Evolutionary conservation across 2,329 filamentous ascomycete genomes (phyloP).

Genomic region (Penicillium hordei): DNA sequence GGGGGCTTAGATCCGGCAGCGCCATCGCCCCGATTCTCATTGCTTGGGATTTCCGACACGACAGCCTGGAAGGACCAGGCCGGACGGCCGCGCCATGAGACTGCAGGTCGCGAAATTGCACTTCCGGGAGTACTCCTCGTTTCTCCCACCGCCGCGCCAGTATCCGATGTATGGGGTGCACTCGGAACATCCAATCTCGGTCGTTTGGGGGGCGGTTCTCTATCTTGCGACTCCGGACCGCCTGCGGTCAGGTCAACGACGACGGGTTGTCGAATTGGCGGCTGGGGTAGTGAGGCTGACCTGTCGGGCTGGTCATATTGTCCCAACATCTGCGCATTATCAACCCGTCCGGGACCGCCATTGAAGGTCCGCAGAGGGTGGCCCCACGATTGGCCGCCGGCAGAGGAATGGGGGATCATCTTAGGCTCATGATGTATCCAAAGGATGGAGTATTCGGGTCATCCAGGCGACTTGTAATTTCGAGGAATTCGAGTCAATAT

Average conservation of each 20-base stretch:
- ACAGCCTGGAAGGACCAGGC: slow-evolving; percentile 42
- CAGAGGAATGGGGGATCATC: slow-evolving; percentile 45
- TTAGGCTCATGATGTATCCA: slow-evolving; percentile 39
- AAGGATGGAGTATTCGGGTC: slow-evolving; percentile 24
- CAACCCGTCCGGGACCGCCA: slow-evolving; percentile 30
- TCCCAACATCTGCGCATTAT: slow-evolving; percentile 25
- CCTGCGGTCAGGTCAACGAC: slow-evolving; percentile 40
- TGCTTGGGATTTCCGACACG: slow-evolving; percentile 35
- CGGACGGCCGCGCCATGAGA: slow-evolving; percentile 39
- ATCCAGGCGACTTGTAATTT: slow-evolving; percentile 18
- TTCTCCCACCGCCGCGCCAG: slow-evolving; percentile 27
- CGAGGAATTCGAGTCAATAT: neutral
- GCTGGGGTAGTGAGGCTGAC: slow-evolving; percentile 26
- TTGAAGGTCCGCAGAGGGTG: slow-evolving; percentile 35
- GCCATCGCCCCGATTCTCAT: slow-evolving; percentile 23
- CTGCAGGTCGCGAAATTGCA: slow-evolving; percentile 28
- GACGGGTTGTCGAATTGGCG: slow-evolving; percentile 29
- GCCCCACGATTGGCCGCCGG: slow-evolving; percentile 42
- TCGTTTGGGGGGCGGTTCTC: slow-evolving; percentile 39
- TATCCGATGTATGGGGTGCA: slow-evolving; percentile 21
- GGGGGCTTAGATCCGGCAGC: slow-evolving; percentile 25
- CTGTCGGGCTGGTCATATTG: slow-evolving; percentile 27
- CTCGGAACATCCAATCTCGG: slow-evolving; percentile 37
- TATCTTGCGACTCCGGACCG: slow-evolving; percentile 33
- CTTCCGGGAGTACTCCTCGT: slow-evolving; percentile 30